Evolutionary conservation across 345 rosid genomes (phyloP).

Genomic region (Sisymbrium irio): DNA sequence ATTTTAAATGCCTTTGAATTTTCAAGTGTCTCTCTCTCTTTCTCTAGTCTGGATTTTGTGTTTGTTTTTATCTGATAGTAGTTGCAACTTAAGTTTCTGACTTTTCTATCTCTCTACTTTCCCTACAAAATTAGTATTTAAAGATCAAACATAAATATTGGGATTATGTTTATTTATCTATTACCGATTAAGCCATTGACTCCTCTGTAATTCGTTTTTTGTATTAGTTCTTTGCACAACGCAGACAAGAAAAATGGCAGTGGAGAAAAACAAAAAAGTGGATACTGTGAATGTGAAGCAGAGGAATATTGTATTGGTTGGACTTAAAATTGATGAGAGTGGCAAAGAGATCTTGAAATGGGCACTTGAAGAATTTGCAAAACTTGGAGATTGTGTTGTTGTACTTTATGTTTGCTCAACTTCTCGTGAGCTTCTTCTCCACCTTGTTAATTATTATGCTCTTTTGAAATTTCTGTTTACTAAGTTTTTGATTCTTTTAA

Average conservation of each 20-base stretch:
- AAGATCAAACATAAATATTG: neutral
- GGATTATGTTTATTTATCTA: neutral
- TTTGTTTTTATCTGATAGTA: slow-evolving; percentile 29
- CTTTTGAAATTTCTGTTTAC: neutral
- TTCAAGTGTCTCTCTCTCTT: slow-evolving; percentile 16
- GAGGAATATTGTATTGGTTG: slow-evolving; percentile 65
- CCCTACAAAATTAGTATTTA: neutral
- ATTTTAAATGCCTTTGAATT: slow-evolving; percentile 16
- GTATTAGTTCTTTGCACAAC: slow-evolving; percentile 15
- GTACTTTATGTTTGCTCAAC: slow-evolving; percentile 66
- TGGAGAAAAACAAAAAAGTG: slow-evolving; percentile 34
- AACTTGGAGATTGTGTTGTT: slow-evolving; percentile 75
- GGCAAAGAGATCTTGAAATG: slow-evolving; percentile 74
- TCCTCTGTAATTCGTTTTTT: neutral
- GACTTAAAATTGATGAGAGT: slow-evolving; percentile 52
- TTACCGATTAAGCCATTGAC: neutral
- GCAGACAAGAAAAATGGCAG: slow-evolving; percentile 33
- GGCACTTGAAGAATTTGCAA: slow-evolving; percentile 78
- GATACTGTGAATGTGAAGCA: slow-evolving; percentile 34
- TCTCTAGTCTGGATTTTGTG: slow-evolving; percentile 22
- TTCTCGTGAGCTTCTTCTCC: slow-evolving; percentile 39
- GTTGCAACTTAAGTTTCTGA: slow-evolving; percentile 30
- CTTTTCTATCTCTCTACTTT: slow-evolving; percentile 19
- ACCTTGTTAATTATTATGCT: neutral
- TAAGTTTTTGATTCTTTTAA: neutral